Evolutionary conservation across 2,329 filamentous ascomycete species (phyloP).

Genomic region (Huntiella decipiens): DNA sequence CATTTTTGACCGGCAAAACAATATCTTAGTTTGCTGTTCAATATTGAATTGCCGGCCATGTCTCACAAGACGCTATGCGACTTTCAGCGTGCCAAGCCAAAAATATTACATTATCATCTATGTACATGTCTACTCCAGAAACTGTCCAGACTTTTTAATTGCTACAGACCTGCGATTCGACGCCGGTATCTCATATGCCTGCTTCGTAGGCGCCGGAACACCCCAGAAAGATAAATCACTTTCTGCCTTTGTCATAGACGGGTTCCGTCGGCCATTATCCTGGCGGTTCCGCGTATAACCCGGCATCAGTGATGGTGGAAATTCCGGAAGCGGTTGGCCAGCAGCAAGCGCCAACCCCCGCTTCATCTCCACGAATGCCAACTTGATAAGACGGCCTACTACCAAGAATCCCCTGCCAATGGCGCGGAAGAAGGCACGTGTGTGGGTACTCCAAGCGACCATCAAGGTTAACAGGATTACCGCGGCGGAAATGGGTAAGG

Average conservation of each 20-base stretch:
- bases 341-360: neutral
- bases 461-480: constrained; percentile 33
- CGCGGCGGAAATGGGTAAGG: constrained; percentile 27
- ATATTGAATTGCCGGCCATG: no score
- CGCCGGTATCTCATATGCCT: neutral
- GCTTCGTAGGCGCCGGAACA: neutral
- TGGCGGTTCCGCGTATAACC: no score
- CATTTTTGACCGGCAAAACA: no score
- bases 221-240: constrained; percentile 4
- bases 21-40: no score
- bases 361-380: neutral
- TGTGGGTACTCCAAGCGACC: constrained; percentile 34
- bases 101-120: neutral
- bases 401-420: constrained; percentile 8
- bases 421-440: constrained; percentile 18
- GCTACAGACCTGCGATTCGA: neutral
- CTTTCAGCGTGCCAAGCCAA: no score
- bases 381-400: neutral
- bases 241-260: neutral
- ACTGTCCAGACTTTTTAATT: constrained; percentile 1
- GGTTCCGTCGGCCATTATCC: neutral
- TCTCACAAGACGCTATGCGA: no score
- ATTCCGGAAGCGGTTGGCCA: no score
- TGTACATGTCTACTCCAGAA: neutral
- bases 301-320: no score